Conservation (phyloP, 495 filamentous ascomycete species). For the Podospora anserina region DNA sequence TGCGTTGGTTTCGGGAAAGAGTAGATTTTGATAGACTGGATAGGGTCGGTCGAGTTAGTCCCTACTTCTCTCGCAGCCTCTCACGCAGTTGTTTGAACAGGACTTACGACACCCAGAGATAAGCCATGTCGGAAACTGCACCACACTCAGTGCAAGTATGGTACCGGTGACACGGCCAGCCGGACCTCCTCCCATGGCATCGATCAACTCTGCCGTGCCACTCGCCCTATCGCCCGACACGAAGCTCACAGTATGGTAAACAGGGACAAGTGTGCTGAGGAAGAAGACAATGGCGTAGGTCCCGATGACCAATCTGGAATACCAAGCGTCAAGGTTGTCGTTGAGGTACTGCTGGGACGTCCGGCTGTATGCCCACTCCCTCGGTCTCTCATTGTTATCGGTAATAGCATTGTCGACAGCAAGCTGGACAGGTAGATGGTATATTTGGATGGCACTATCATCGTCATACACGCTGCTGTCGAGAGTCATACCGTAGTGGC, state of each 20-base stretch:
- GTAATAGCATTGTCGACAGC: slow-evolving; percentile 28
- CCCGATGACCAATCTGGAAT: slow-evolving; percentile 2
- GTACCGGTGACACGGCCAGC: slow-evolving; percentile 15
- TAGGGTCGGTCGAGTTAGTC: slow-evolving; percentile 33
- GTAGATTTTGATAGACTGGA: slow-evolving; percentile 50
- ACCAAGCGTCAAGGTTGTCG: background rate
- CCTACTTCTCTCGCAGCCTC: background rate
- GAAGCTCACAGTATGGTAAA: slow-evolving; percentile 40
- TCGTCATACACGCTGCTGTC: slow-evolving; percentile 9
- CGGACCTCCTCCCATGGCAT: slow-evolving; percentile 57
- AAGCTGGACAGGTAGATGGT: slow-evolving; percentile 19
- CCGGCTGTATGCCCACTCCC: slow-evolving; percentile 7
- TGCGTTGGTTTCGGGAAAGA: slow-evolving; percentile 59
- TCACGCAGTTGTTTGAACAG: background rate
- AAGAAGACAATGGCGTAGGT: slow-evolving; percentile 23
- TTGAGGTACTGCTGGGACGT: slow-evolving; percentile 10
- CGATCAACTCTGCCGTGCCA: slow-evolving; percentile 69
- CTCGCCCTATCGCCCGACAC: slow-evolving; percentile 69
- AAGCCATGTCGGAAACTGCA: slow-evolving; percentile 33
- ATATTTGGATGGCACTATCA: slow-evolving; percentile 13
- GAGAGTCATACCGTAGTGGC: background rate
- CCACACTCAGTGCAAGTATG: slow-evolving; percentile 12
- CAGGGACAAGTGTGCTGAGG: slow-evolving; percentile 12
- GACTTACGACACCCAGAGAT: slow-evolving; percentile 31
- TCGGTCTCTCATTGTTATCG: slow-evolving; percentile 12